Evolutionary conservation across 495 filamentous ascomycete species (phyloP), one percentile per base, ranked within the genome.

Genomic region (Lasiosphaeria miniovina): DNA sequence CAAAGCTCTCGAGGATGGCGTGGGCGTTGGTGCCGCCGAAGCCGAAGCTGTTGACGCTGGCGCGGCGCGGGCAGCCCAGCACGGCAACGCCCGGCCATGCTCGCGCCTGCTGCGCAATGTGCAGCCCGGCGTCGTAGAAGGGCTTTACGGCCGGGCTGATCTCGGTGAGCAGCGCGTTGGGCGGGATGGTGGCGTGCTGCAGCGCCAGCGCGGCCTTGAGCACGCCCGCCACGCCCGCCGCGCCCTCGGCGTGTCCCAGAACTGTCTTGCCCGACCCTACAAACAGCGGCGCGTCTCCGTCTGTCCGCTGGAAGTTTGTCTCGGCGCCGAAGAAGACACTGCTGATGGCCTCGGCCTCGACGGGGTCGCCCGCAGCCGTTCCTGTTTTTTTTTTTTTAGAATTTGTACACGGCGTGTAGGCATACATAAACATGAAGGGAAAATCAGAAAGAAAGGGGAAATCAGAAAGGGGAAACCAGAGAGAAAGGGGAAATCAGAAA

Each of bases 161-260:
- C 1, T 74, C 75, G 5, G 79, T 67, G 35, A 84, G 71, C 12
- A 69, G 63, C 0, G 74, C 40, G 45, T 65, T 71, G 0, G 74
- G 65, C 0, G 70, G 67, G 48, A 80, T 75, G 38, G 70, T 51
- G 32, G 74, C 79, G 36, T 71, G 74, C 57, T 86, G 79, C 3
- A 84, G 59, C 52, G 74, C 74, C 36, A 84, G 52, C 6, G 75
- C 65, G 0, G 73, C 71, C 59, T 86, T 86, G 51, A 86, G 77
- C 2, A 86, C 55, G 2, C 73, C 75, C 0, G 77, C 70, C 10
- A 85, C 57, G 4, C 83, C 82, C 50, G 68, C 71, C 1, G 76
- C 69, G 0, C 71, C 81, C 67, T 84, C 83, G 7, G 67, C 69
- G 55, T 86, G 85, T 0, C 84, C 82, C 15, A 58, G 53, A 11